Evolutionary conservation across 2,329 filamentous ascomycete species (phyloP).

Genomic region (Trichoderma sp.): DNA sequence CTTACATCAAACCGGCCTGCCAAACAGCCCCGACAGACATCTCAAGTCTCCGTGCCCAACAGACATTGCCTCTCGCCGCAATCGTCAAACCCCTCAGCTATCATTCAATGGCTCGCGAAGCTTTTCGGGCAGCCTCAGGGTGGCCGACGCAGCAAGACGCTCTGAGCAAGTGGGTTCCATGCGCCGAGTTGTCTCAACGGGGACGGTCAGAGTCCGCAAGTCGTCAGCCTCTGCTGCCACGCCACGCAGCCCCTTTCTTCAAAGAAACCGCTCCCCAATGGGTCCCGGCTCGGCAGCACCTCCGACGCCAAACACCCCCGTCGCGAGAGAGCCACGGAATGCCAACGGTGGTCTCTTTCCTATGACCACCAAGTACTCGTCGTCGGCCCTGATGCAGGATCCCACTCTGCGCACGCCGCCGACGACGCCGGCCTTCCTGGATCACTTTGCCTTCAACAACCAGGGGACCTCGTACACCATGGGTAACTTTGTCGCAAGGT

Average conservation of each 20-base stretch:
- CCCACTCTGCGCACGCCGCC: slow-evolving; percentile 56
- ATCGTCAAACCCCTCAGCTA: slow-evolving; percentile 50
- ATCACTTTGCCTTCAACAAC: slow-evolving; percentile 44
- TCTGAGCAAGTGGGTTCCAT: slow-evolving; percentile 52
- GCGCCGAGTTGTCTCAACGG: slow-evolving; percentile 57
- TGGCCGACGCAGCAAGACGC: slow-evolving; percentile 51
- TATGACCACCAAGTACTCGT: slow-evolving; percentile 38
- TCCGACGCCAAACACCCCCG: slow-evolving; percentile 54
- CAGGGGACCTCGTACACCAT: slow-evolving; percentile 48
- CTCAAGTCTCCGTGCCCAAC: slow-evolving; percentile 54
- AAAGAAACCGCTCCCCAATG: slow-evolving; percentile 48
- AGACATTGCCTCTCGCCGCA: slow-evolving; percentile 58
- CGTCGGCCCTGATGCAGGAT: slow-evolving; percentile 41
- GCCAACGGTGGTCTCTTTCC: slow-evolving; percentile 44
- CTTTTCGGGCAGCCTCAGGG: slow-evolving; percentile 50
- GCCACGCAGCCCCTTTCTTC: slow-evolving; percentile 45
- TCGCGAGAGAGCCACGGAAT: slow-evolving; percentile 44
- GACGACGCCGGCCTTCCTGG: slow-evolving; percentile 53
- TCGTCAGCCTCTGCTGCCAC: slow-evolving; percentile 34
- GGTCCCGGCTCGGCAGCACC: slow-evolving; percentile 49
- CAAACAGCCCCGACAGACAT: slow-evolving; percentile 31
- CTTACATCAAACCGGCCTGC: slow-evolving; percentile 31
- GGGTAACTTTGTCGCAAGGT: slow-evolving; percentile 50
- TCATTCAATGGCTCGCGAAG: slow-evolving; percentile 50
- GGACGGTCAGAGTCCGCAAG: slow-evolving; percentile 44